These are phyloP conservation scores for Quercus rubra DNA, from an alignment of 306 rosid species.

Conservation along the genomic window DNA sequence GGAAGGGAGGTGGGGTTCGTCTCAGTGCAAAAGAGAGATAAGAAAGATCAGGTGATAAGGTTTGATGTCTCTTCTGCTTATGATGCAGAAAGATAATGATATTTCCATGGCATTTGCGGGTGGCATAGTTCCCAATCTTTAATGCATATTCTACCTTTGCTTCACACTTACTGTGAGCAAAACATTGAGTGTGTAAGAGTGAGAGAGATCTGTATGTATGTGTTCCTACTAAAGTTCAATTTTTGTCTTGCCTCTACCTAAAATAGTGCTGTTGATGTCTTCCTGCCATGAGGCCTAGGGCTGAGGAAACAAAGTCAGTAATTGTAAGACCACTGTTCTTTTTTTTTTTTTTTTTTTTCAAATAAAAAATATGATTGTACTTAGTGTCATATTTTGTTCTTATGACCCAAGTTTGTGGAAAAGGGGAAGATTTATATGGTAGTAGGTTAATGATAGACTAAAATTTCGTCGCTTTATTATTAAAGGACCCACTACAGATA, in stretches of 20 bases:
- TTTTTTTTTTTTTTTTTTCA: not conserved
- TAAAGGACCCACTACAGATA: too few relatives aligned
- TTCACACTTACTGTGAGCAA: conserved; percentile 4
- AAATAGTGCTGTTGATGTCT: conserved; percentile 23
- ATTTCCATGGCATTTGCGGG: conserved; percentile 14
- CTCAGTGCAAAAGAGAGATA: conserved; percentile 12
- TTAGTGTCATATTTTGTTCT: too few relatives aligned
- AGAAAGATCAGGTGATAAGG: conserved; percentile 22
- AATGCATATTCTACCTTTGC: not conserved
- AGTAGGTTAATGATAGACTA: too few relatives aligned
- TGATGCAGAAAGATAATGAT: conserved; percentile 20
- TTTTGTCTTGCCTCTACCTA: conserved; percentile 25
- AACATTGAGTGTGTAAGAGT: not conserved
- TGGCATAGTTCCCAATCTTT: not conserved
- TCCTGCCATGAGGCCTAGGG: conserved; percentile 9
- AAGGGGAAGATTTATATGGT: too few relatives aligned
- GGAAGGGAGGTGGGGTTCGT: conserved; percentile 41
- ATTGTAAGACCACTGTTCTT: not conserved
- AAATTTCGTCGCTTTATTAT: too few relatives aligned
- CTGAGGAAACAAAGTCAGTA: conserved; percentile 8
- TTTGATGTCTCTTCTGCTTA: conserved; percentile 15
- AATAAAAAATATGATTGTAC: too few relatives aligned
- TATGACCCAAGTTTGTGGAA: too few relatives aligned
- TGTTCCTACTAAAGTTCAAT: conserved; percentile 18
- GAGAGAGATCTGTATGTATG: conserved; percentile 21